These are phyloP conservation scores for Cyclostephanos invisitatus DNA, from an alignment of 108 stramenopile genomes.

Conservation along the genomic window DNA sequence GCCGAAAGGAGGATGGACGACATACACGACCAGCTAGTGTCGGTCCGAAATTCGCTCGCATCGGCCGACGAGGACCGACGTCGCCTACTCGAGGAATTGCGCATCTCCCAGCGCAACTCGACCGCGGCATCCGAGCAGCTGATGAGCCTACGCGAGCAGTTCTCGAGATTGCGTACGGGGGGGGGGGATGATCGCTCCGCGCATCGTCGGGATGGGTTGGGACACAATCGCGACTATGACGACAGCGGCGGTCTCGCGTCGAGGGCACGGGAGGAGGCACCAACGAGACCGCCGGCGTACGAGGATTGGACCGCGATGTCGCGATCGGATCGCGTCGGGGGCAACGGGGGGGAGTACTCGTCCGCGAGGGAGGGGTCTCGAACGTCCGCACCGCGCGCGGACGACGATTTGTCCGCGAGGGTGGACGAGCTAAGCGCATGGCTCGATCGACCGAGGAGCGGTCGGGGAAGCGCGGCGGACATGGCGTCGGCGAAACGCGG, in stretches of 20 bases:
- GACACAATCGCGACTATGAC: not conserved
- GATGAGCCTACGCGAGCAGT: conserved; percentile 28
- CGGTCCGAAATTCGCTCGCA: conserved; percentile 17
- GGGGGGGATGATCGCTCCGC: not conserved
- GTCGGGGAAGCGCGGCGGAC: not conserved
- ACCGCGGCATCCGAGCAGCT: conserved; percentile 32
- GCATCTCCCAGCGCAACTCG: conserved; percentile 31
- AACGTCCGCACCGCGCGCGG: conserved; percentile 6
- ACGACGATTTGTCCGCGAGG: conserved; percentile 22
- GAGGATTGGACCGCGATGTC: not conserved
- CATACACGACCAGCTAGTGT: conserved; percentile 13
- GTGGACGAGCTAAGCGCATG: conserved; percentile 27
- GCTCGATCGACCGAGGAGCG: conserved; percentile 3
- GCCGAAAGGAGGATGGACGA: conserved; percentile 20
- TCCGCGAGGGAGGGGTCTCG: conserved; percentile 12
- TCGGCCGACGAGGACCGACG: conserved; percentile 21
- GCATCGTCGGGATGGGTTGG: not conserved
- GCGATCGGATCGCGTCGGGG: conserved; percentile 8
- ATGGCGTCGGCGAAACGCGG: not conserved
- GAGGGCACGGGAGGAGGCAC: conserved; percentile 21
- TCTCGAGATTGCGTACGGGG: conserved; percentile 15
- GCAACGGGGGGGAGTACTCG: not conserved
- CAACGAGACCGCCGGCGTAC: not conserved
- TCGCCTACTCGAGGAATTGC: conserved; percentile 41
- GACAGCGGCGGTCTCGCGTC: not conserved